Conservation (phyloP, 257 asterid genomes). For the Cordia subcordata region DNA sequence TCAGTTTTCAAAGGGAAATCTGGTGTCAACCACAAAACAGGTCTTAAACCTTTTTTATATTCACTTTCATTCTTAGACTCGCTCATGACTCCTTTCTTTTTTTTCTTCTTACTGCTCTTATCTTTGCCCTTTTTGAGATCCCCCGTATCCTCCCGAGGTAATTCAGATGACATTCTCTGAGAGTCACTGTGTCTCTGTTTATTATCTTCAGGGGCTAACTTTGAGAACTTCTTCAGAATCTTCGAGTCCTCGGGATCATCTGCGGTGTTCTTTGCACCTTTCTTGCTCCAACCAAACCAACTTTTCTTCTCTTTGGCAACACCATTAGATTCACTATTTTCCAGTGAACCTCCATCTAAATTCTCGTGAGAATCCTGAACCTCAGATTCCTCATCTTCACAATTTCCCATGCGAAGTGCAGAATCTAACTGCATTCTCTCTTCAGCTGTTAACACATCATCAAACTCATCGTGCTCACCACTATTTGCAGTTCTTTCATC, state of each 20-base stretch:
- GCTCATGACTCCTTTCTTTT: constrained; percentile 50
- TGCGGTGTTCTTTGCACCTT: constrained; percentile 60
- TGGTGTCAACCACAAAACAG: constrained; percentile 96
- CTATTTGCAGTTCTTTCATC: constrained; percentile 64
- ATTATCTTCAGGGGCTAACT: constrained; percentile 68
- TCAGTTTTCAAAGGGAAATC: constrained; percentile 93
- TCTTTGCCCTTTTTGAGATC: constrained; percentile 78
- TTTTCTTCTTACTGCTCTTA: constrained; percentile 80
- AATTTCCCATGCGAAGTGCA: constrained; percentile 73
- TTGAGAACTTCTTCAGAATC: constrained; percentile 69
- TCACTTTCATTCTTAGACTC: constrained; percentile 53
- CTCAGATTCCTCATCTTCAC: constrained; percentile 71
- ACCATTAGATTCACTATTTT: constrained; percentile 71
- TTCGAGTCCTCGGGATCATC: constrained; percentile 84
- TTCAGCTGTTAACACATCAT: constrained; percentile 91
- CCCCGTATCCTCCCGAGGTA: constrained; percentile 55
- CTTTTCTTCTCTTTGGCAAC: constrained; percentile 77
- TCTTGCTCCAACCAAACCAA: constrained; percentile 92
- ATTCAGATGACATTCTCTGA: constrained; percentile 67
- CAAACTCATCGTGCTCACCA: constrained; percentile 59
- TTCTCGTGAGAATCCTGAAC: constrained; percentile 67
- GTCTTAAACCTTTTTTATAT: constrained; percentile 91
- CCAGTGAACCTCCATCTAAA: constrained; percentile 57
- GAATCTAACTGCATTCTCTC: constrained; percentile 90
- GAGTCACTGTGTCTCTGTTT: constrained; percentile 55